Base-by-base conservation (phyloP, 2,329 filamentous ascomycete genomes). In the Lomentospora prolificans region DNA sequence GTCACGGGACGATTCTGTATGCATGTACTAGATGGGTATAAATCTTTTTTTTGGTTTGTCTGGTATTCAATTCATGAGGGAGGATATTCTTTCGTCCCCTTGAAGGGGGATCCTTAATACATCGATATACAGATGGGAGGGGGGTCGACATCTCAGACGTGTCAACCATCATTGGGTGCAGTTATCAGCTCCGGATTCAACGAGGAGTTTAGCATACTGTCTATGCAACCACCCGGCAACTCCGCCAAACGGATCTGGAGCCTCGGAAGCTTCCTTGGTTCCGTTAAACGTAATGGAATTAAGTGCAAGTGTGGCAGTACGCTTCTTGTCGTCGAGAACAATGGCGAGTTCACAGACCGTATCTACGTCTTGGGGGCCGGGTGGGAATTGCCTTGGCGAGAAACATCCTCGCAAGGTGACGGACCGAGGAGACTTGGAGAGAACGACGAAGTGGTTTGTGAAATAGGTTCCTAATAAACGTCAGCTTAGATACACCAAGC, bases 361-460 rank as follows among this genome's bases (percentile, higher is more conserved):
- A 12, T 48, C 44, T 22, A 22, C 22, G 17, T 25, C 10, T 3
- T 48, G 44, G 7, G 44, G 44, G 24, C 12, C n/a, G 3, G 46
- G 14, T 1, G 57, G 51, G 1, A 53, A 28, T 3, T 56, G 48
- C 17, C 52, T 50, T 3, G 55, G 57, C 2, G 56, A 57, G 6
- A 55, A 28, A 7, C 59, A 55, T 5, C 58, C 58, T 8, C 57
- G 55, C 24, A 60, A 41, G 19, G 56, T 25, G 50, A 60, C 12
- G 1, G 22, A 30, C 1, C 25, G 14, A 6, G 58, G 8, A 4
- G 57, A 39, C 41, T 59, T 60, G 12, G 58, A 39, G 8, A 57
- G 19, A 2, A 60, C 55, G n/a, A 60, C 27, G n/a, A 60, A 60
- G 48, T 59, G 55, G n/a, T 59, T 55, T 10, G 59, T 54, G n/a